phyloP scores from a whole-genome alignment of 2,329 filamentous ascomycete genomes.

The Esteya vermicola region DNA sequence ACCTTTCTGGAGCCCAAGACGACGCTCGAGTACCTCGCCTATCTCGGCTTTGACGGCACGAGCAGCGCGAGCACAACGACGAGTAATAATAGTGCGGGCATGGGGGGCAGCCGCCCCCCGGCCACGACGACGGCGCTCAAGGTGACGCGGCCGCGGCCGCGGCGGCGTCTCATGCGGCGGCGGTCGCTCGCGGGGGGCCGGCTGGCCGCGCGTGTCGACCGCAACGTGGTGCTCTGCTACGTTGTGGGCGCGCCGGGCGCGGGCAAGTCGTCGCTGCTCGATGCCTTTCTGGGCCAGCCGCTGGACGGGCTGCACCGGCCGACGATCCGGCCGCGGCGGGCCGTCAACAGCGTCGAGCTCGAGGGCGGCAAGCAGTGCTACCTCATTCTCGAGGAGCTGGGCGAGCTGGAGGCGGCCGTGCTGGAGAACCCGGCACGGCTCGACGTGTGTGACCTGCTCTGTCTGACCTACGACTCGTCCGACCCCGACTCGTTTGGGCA shows the following conservation, averaged over 20 bases:
- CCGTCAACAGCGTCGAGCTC: conserved; percentile 92
- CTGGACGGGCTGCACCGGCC: conserved; percentile 77
- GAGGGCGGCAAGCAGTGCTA: conserved; percentile 96
- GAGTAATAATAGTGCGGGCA: too few species aligned
- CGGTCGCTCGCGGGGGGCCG: conserved; percentile 41
- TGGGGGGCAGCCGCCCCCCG: conserved; percentile 29
- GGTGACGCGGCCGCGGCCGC: conserved; percentile 81
- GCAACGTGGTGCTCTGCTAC: conserved; percentile 90
- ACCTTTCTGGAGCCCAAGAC: conserved; percentile 93
- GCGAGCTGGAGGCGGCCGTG: conserved; percentile 88
- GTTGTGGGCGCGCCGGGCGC: conserved; percentile 73
- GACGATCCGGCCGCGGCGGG: conserved; percentile 85
- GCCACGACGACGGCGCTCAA: conserved; percentile 66
- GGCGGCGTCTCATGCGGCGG: too few species aligned
- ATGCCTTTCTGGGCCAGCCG: conserved; percentile 79
- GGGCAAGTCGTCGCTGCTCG: conserved; percentile 82
- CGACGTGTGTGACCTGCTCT: conserved; percentile 84
- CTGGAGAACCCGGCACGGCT: conserved; percentile 84
- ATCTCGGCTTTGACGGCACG: conserved; percentile 80
- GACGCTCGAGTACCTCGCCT: conserved; percentile 88
- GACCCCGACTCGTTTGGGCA: conserved; percentile 93
- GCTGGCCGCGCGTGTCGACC: conserved; percentile 73
- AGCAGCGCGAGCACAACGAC: conserved; percentile 30
- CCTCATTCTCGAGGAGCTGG: conserved; percentile 86
- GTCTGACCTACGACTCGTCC: conserved; percentile 92